Conservation (phyloP, 1,284 basidiomycete genomes). For the Irpex lacteus region DNA sequence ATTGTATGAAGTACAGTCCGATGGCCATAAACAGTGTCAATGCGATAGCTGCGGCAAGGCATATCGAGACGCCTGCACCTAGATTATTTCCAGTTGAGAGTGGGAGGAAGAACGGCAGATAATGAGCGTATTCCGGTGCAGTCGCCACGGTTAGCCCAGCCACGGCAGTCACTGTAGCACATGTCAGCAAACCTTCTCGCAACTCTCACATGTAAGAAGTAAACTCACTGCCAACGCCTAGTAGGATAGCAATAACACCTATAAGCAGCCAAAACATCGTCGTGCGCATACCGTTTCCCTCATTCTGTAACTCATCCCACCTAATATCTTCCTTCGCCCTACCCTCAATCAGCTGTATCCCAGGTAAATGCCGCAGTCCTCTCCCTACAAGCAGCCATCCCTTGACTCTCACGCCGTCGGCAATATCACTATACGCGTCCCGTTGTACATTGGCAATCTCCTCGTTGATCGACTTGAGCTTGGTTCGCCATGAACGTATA, state of each 20-base stretch:
- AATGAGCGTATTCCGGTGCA: slow-evolving; percentile 71
- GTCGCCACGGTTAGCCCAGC: slow-evolving; percentile 63
- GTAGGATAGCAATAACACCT: slow-evolving; percentile 42
- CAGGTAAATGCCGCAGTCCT: slow-evolving; percentile 61
- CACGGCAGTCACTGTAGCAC: slow-evolving; percentile 58
- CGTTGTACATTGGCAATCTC: slow-evolving; percentile 67
- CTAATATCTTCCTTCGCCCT: slow-evolving; percentile 77
- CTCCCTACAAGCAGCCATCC: slow-evolving; percentile 78
- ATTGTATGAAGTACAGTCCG: slow-evolving; percentile 50
- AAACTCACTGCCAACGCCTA: slow-evolving; percentile 62
- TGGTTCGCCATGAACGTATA: slow-evolving; percentile 66
- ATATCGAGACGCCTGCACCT: slow-evolving; percentile 60
- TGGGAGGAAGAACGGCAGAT: slow-evolving; percentile 59
- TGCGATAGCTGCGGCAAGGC: slow-evolving; percentile 63
- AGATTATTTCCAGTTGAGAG: slow-evolving; percentile 49
- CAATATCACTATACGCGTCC: slow-evolving; percentile 65
- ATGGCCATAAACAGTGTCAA: slow-evolving; percentile 56
- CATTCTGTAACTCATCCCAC: slow-evolving; percentile 72
- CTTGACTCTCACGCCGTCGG: slow-evolving; percentile 61
- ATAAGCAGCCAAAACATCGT: slow-evolving; percentile 57
- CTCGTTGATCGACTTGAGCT: slow-evolving; percentile 67
- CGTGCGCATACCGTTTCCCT: slow-evolving; percentile 41
- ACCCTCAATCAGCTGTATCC: slow-evolving; percentile 68
- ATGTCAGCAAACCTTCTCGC: slow-evolving; percentile 18
- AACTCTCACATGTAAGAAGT: neutral